Conservation (phyloP, 2,329 filamentous ascomycete genomes). For the Xylariaceae sp. region DNA sequence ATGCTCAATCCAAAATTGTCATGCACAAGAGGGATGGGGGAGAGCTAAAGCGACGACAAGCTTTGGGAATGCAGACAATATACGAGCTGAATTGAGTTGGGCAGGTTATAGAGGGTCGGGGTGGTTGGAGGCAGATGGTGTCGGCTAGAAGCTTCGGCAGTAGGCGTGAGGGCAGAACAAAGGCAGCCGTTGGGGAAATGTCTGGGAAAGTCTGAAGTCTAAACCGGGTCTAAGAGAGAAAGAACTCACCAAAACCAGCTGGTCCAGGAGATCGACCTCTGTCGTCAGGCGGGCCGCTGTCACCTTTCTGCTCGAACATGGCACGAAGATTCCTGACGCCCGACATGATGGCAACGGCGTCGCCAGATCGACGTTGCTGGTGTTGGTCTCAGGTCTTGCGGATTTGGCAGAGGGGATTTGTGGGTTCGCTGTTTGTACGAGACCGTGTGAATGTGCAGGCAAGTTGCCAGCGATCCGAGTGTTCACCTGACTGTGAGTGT, state of each 20-base stretch:
- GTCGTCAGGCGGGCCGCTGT: constrained; percentile 59
- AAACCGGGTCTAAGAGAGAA: constrained; percentile 4
- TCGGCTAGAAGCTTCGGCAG: too few species aligned
- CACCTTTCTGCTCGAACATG: constrained; percentile 75
- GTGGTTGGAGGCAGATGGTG: too few species aligned
- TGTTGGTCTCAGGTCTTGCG: too few species aligned
- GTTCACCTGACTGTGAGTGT: neutral
- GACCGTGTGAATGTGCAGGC: too few species aligned
- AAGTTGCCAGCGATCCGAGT: neutral
- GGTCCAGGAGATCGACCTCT: constrained; percentile 66
- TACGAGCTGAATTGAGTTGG: neutral
- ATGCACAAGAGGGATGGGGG: constrained; percentile 1
- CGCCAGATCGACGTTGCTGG: too few species aligned
- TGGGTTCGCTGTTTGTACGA: too few species aligned
- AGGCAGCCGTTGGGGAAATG: neutral
- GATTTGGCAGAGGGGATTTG: too few species aligned
- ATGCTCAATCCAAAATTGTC: neutral
- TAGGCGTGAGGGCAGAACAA: neutral
- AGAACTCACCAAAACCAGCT: constrained; percentile 41
- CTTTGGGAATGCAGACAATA: neutral
- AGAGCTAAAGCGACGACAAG: neutral
- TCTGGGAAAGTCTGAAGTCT: neutral
- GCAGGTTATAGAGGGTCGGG: neutral
- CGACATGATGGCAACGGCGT: constrained; percentile 49
- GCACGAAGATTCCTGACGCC: constrained; percentile 73